Percentiles rank a stretch among this genome's conserved stretches.
Evolutionary conservation across 2,329 filamentous ascomycete genomes (phyloP).

Genomic region (Pseudogymnoascus sp.): DNA sequence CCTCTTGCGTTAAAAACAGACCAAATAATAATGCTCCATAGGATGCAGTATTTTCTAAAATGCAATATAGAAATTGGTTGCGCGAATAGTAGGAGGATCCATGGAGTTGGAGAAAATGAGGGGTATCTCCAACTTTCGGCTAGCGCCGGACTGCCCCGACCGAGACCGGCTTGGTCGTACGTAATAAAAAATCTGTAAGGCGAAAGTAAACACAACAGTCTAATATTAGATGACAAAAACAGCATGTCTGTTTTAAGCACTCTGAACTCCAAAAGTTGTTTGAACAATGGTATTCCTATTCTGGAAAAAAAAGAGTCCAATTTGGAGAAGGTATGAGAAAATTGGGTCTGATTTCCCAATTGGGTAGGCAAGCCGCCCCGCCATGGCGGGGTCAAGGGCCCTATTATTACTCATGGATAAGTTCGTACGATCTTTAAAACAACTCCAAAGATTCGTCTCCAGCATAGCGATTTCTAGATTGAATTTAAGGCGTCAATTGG

Average conservation of each 20-base stretch:
- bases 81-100: not conserved
- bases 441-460: not conserved
- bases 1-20: not conserved
- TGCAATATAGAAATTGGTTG: too few species aligned
- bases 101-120: not conserved
- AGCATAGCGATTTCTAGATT: not conserved
- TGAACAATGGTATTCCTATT: slow-evolving; percentile 1
- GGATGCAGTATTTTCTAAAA: not conserved
- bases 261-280: not conserved
- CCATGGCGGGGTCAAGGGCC: not conserved
- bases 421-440: slow-evolving; percentile 10
- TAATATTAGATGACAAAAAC: not conserved
- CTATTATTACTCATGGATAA: not conserved
- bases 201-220: not conserved
- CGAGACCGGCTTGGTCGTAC: not conserved
- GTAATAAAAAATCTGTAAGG: not conserved
- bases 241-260: not conserved
- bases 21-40: not conserved
- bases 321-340: not conserved
- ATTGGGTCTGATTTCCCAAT: slow-evolving; percentile 1
- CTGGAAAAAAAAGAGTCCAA: not conserved
- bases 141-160: not conserved
- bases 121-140: not conserved
- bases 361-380: slow-evolving; percentile 4
- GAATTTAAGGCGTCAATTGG: not conserved